A percentile compares a stretch with the other conserved stretches of the same genome.
Conservation (phyloP, 352 stramenopile genomes). For the Phytophthora cryptogea region DNA sequence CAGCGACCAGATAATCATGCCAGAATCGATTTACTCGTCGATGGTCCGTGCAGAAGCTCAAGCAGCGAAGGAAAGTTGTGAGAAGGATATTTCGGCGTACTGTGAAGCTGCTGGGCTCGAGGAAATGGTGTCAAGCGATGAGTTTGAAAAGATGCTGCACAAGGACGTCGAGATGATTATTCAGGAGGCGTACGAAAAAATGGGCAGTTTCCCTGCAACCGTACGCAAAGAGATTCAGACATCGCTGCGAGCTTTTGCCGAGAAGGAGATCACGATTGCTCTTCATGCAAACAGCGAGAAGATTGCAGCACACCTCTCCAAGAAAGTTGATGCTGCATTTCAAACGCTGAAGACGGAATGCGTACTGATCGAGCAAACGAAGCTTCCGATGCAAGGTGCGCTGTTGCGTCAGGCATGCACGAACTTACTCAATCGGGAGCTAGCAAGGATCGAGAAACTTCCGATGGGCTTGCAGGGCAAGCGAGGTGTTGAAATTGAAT, state of each 20-base stretch:
- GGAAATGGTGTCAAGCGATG: constrained; percentile 58
- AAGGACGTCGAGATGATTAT: constrained; percentile 65
- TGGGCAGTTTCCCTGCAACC: constrained; percentile 49
- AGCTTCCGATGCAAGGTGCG: constrained; percentile 61
- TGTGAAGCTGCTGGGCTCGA: constrained; percentile 69
- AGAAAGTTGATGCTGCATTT: constrained; percentile 60
- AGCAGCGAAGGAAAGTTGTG: constrained; percentile 57
- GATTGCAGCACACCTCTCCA: constrained; percentile 50
- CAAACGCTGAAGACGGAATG: constrained; percentile 62
- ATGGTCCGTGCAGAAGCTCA: constrained; percentile 83
- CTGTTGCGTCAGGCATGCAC: constrained; percentile 58
- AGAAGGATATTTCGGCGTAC: constrained; percentile 64
- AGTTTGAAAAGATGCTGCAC: constrained; percentile 62
- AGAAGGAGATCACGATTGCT: constrained; percentile 75
- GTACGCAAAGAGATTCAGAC: constrained; percentile 70
- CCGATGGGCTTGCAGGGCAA: constrained; percentile 53
- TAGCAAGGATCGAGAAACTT: constrained; percentile 55
- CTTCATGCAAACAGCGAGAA: constrained; percentile 76
- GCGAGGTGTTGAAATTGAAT: constrained; percentile 54
- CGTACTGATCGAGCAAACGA: constrained; percentile 55
- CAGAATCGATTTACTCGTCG: constrained; percentile 88
- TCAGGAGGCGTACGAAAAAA: constrained; percentile 50
- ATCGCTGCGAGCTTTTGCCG: constrained; percentile 49
- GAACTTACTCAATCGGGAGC: constrained; percentile 47
- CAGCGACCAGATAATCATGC: constrained; percentile 88